Evolutionary conservation across 805 yeast genomes (phyloP).

Genomic region (Ogataea nonfermentans): DNA sequence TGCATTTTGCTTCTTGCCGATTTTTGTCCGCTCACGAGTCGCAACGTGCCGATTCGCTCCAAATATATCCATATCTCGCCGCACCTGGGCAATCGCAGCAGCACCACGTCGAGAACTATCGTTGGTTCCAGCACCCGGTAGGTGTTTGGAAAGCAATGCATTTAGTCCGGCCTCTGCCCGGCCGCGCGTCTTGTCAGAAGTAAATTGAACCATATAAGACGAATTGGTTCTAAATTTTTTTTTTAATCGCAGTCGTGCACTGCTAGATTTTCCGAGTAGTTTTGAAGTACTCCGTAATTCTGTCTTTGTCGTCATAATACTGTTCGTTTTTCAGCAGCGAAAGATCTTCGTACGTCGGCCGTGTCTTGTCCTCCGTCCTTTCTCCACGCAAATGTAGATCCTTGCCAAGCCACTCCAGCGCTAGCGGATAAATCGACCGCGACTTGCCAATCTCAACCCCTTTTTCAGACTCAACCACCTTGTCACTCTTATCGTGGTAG

Average conservation of each 20-base stretch:
- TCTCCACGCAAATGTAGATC: slow-evolving; percentile 57
- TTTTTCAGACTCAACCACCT: slow-evolving; percentile 12
- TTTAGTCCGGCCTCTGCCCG: slow-evolving; percentile 27
- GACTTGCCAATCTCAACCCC: slow-evolving; percentile 40
- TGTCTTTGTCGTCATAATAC: slow-evolving; percentile 45
- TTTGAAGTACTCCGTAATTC: slow-evolving; percentile 49
- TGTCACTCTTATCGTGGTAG: slow-evolving; percentile 26
- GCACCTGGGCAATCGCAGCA: slow-evolving; percentile 25
- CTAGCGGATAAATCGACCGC: slow-evolving; percentile 68
- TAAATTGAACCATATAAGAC: slow-evolving; percentile 6
- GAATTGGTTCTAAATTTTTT: slow-evolving; percentile 4
- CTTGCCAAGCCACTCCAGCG: slow-evolving; percentile 59
- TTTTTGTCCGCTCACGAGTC: slow-evolving; percentile 3
- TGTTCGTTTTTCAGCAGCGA: slow-evolving; percentile 37
- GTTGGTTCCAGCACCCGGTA: slow-evolving; percentile 19
- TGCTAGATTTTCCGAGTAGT: slow-evolving; percentile 39
- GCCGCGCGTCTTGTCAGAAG: slow-evolving; percentile 11
- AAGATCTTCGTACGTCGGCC: slow-evolving; percentile 57
- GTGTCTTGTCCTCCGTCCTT: slow-evolving; percentile 44
- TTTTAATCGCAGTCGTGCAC: slow-evolving; percentile 9
- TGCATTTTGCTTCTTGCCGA: slow-evolving; percentile 13
- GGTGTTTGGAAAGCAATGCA: slow-evolving; percentile 26
- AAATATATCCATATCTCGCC: slow-evolving; percentile 17
- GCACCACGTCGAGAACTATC: slow-evolving; percentile 21
- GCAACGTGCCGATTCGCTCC: slow-evolving; percentile 9